Evolutionary conservation across 192 early-diverging fungal species (phyloP).

Genomic region (Coemansia furcata): DNA sequence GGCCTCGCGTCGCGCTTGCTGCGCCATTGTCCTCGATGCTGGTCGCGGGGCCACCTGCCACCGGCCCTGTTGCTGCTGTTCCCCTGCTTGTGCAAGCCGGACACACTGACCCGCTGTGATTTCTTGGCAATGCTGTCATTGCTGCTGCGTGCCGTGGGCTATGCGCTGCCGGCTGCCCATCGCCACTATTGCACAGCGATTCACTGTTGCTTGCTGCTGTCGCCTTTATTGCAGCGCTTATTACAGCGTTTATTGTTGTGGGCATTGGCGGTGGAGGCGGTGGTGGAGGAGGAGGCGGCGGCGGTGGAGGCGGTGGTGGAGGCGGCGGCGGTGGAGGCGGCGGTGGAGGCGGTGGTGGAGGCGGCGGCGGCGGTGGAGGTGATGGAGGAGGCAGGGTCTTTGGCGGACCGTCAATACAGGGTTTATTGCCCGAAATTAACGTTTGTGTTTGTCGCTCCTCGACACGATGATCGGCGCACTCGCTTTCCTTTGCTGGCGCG

Average conservation of each 20-base stretch:
- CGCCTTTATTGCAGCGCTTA: neutral
- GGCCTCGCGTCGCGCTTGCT: neutral
- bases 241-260: neutral
- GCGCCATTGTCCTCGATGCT: neutral
- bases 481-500: neutral
- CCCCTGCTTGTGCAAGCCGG: conserved; percentile 10
- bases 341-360: neutral
- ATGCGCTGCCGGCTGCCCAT: conserved; percentile 1
- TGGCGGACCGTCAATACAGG: neutral
- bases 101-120: neutral
- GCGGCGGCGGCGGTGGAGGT: neutral
- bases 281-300: neutral
- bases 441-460: neutral
- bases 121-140: conserved; percentile 1
- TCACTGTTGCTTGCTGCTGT: neutral
- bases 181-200: neutral
- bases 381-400: conserved; percentile 6
- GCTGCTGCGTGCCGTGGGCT: neutral
- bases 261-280: neutral
- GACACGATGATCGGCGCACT: conserved; percentile 4
- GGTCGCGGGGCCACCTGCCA: neutral
- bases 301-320: no score
- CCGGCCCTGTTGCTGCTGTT: neutral
- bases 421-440: neutral
- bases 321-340: no score